Evolutionary conservation across 345 rosid genomes (phyloP).

Genomic region (Mangifera indica): DNA sequence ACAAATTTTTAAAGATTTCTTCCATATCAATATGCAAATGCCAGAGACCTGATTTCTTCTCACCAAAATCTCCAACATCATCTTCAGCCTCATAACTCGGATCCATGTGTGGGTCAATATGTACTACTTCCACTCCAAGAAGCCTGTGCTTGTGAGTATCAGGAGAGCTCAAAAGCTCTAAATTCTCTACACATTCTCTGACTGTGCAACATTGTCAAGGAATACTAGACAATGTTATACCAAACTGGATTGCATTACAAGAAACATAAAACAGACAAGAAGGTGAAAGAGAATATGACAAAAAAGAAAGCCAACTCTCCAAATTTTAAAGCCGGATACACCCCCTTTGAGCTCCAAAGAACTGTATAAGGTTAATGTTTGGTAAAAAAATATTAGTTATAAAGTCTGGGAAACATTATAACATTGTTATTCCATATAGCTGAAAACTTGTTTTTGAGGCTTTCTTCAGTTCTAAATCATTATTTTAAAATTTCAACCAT

Average conservation of each 20-base stretch:
- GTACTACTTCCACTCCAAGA: constrained; percentile 63
- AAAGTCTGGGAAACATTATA: neutral
- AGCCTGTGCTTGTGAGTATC: constrained; percentile 68
- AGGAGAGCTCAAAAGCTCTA: constrained; percentile 69
- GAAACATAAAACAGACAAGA: neutral
- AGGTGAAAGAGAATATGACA: neutral
- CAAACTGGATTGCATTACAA: neutral
- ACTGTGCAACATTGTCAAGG: constrained; percentile 77
- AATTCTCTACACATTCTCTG: constrained; percentile 76
- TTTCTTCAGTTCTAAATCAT: neutral
- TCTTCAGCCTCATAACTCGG: constrained; percentile 47
- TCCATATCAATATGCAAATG: constrained; percentile 16
- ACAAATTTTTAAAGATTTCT: neutral
- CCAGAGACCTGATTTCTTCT: constrained; percentile 50
- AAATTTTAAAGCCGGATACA: neutral
- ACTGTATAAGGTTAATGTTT: neutral
- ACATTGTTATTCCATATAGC: neutral
- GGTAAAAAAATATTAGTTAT: neutral
- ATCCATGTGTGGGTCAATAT: constrained; percentile 59
- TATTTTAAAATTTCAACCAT: neutral
- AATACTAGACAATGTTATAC: constrained; percentile 21
- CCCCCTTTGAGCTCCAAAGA: neutral
- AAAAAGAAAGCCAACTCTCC: neutral
- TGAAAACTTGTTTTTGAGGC: neutral
- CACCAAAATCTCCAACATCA: constrained; percentile 40